These are phyloP conservation scores for Fusarium veterinarium DNA, from an alignment of 2,329 filamentous ascomycete species.

Conservation along the genomic window DNA sequence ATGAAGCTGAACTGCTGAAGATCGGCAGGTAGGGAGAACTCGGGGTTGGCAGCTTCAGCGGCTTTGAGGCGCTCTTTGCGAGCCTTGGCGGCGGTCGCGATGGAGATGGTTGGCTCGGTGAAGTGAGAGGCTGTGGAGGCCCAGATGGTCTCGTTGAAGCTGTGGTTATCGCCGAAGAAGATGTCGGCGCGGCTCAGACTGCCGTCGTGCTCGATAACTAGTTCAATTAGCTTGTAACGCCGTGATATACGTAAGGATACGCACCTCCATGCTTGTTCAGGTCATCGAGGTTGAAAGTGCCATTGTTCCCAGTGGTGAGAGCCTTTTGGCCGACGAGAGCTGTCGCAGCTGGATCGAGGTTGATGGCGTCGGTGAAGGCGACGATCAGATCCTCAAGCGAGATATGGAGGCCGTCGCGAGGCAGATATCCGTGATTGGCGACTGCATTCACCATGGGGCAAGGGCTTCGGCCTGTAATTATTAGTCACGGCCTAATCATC, in stretches of 20 bases:
- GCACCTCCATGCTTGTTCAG: conserved; percentile 34
- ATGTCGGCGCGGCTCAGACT: conserved; percentile 39
- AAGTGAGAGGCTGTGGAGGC: conserved; percentile 29
- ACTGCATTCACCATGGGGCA: conserved; percentile 39
- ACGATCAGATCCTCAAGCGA: conserved; percentile 31
- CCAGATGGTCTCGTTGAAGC: conserved; percentile 42
- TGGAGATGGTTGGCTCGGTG: conserved; percentile 36
- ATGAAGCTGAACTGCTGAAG: conserved; percentile 31
- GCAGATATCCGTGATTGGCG: conserved; percentile 42
- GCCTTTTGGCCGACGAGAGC: conserved; percentile 37
- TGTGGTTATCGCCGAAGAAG: conserved; percentile 40
- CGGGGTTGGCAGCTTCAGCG: conserved; percentile 32
- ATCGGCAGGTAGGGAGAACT: conserved; percentile 18
- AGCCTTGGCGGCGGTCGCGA: conserved; percentile 30
- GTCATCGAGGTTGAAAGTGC: conserved; percentile 39
- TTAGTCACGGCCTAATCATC: neutral
- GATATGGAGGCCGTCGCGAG: conserved; percentile 32
- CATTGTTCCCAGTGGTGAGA: conserved; percentile 30
- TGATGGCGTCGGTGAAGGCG: conserved; percentile 39
- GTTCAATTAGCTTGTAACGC: neutral
- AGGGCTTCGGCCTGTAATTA: conserved; percentile 28
- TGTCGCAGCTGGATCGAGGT: conserved; percentile 40
- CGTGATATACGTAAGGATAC: fast-evolving
- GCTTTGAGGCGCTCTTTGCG: conserved; percentile 35
- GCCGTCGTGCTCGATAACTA: conserved; percentile 40